These are phyloP conservation scores for Epichloe elymi DNA, from an alignment of 2,329 filamentous ascomycete genomes.

Conservation along the genomic window DNA sequence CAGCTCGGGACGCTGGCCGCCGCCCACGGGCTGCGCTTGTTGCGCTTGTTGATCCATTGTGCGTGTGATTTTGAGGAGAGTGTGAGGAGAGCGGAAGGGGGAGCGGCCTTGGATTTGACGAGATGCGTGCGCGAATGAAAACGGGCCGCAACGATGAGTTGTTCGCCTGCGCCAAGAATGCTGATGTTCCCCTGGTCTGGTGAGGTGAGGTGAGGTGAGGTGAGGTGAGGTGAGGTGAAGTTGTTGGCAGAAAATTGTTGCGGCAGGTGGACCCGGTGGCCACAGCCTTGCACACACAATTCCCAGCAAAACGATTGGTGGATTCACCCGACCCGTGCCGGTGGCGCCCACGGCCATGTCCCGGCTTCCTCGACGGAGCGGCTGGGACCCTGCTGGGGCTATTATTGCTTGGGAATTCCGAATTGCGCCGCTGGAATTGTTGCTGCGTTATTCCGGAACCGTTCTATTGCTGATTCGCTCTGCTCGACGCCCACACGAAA, in stretches of 20 bases:
- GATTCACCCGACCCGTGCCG: neutral
- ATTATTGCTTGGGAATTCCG: neutral
- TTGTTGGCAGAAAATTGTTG: slow-evolving; percentile 2
- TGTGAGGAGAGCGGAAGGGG: neutral
- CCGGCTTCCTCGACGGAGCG: neutral
- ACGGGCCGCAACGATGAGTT: neutral
- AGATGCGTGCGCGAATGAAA: neutral
- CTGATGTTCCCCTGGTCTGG: neutral
- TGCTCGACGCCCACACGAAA: too few species aligned
- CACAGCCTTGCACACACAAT: neutral
- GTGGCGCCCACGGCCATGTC: neutral
- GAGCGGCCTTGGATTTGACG: neutral
- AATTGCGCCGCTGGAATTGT: too few species aligned
- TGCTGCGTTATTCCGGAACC: too few species aligned
- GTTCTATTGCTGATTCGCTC: too few species aligned
- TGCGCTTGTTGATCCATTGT: slow-evolving; percentile 14
- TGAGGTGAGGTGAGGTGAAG: neutral
- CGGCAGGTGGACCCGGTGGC: neutral
- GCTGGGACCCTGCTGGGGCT: neutral
- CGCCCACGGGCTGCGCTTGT: slow-evolving; percentile 8
- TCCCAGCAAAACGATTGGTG: neutral
- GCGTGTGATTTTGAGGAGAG: neutral
- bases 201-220: neutral
- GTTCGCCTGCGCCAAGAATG: slow-evolving; percentile 1
- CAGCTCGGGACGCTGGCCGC: slow-evolving; percentile 15